Evolutionary conservation across 2,329 filamentous ascomycete genomes (phyloP).

Genomic region (Dactylella cylindrospora): DNA sequence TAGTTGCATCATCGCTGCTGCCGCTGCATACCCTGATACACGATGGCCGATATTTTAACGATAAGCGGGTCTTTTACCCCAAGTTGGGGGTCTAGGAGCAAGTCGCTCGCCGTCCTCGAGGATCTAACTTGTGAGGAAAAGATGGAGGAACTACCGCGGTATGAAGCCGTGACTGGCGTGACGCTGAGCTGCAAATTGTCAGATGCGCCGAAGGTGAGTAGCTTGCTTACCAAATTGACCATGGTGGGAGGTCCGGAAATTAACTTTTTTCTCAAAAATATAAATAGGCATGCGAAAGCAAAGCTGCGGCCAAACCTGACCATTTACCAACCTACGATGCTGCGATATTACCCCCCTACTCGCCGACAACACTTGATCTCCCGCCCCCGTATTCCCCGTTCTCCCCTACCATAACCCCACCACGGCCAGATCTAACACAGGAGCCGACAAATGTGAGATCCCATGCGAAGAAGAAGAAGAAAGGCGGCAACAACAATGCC

Average conservation of each 20-base stretch:
- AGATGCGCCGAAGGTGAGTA: conserved; percentile 11
- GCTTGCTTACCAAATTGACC: neutral
- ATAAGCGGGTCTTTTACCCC: conserved; percentile 2
- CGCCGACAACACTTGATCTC: conserved; percentile 5
- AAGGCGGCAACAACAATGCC: conserved; percentile 2
- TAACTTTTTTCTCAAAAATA: conserved; percentile 3
- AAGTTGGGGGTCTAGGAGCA: neutral
- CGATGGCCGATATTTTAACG: conserved; percentile 43
- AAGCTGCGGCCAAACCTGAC: neutral
- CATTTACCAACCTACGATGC: conserved; percentile 12
- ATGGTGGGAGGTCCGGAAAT: neutral
- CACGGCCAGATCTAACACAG: conserved; percentile 17
- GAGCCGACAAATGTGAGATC: conserved; percentile 36
- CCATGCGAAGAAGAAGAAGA: conserved; percentile 30
- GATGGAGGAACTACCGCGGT: conserved; percentile 24
- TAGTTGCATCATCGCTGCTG: conserved; percentile 21
- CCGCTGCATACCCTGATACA: conserved; percentile 42
- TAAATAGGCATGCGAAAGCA: conserved; percentile 1
- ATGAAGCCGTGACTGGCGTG: conserved; percentile 17
- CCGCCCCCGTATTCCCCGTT: conserved; percentile 23
- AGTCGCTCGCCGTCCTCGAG: conserved; percentile 6
- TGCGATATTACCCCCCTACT: conserved; percentile 7
- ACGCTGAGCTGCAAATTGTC: conserved; percentile 13
- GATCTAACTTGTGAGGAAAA: neutral
- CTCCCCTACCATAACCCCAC: conserved; percentile 5